Evolutionary conservation across 306 rosid genomes (phyloP).

Genomic region (Malus fusca): DNA sequence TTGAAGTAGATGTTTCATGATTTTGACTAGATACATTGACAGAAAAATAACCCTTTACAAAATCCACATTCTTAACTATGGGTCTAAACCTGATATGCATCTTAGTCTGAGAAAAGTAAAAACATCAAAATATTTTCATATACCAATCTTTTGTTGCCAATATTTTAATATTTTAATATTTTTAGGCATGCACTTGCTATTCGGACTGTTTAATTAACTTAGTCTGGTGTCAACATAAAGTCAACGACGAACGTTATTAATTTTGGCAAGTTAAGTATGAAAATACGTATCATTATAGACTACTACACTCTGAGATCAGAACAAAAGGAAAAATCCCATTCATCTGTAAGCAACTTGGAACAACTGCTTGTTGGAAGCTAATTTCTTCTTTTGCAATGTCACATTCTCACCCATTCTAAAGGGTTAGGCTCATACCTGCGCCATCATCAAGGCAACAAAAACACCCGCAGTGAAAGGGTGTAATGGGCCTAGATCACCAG

Average conservation of each 20-base stretch:
- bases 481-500: slow-evolving; percentile 89
- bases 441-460: slow-evolving; percentile 97
- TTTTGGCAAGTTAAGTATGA: not conserved
- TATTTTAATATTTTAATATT: no score
- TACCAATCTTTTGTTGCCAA: no score
- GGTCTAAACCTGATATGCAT: no score
- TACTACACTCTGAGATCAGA: not conserved
- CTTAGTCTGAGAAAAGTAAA: no score
- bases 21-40: not conserved
- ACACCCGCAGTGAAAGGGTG: slow-evolving; percentile 97
- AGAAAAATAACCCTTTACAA: no score
- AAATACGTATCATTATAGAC: not conserved
- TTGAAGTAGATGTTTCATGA: not conserved
- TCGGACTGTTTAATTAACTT: no score
- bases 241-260: no score
- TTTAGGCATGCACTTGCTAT: no score
- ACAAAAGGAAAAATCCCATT: not conserved
- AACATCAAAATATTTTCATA: no score
- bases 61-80: no score
- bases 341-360: not conserved
- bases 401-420: not conserved
- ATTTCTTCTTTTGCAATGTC: not conserved
- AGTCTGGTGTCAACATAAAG: no score
- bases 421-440: slow-evolving; percentile 56
- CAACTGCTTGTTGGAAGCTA: not conserved